These are phyloP conservation scores for Tilletia horrida DNA, from an alignment of 1,284 basidiomycete genomes.

Conservation along the genomic window DNA sequence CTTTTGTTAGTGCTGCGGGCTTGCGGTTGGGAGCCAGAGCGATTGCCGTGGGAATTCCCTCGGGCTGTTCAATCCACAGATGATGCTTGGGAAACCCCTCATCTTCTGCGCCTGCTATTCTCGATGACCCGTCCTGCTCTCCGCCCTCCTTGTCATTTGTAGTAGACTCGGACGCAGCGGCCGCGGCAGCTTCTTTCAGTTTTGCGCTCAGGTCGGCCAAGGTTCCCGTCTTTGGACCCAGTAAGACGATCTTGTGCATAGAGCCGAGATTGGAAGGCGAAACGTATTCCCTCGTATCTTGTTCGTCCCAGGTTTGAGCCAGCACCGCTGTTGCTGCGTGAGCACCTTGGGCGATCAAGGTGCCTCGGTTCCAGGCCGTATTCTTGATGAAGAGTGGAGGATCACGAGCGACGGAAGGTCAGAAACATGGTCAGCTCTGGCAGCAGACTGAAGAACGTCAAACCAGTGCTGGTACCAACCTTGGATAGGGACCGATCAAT, in stretches of 20 bases:
- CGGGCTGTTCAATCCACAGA: constrained; percentile 63
- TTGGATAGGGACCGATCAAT: constrained; percentile 33
- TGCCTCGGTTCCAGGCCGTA: constrained; percentile 62
- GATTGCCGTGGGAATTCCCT: constrained; percentile 61
- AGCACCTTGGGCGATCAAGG: constrained; percentile 63
- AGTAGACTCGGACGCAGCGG: neutral
- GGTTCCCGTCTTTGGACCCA: constrained; percentile 40
- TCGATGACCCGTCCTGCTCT: too few relatives aligned
- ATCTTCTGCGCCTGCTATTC: neutral
- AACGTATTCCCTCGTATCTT: constrained; percentile 22
- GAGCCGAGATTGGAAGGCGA: constrained; percentile 26
- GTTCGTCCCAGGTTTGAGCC: constrained; percentile 15
- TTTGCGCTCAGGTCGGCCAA: neutral
- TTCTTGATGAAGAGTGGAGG: constrained; percentile 45
- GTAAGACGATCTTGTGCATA: constrained; percentile 51
- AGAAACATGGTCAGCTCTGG: too few relatives aligned
- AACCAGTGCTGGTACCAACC: constrained; percentile 17
- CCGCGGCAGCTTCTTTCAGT: neutral
- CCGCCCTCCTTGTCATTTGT: constrained; percentile 7
- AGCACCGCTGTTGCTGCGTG: constrained; percentile 60
- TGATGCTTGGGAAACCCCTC: constrained; percentile 55
- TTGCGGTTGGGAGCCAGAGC: constrained; percentile 62
- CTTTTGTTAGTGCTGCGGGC: constrained; percentile 57
- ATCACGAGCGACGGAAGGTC: neutral
- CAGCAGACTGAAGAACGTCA: too few relatives aligned